Conservation (phyloP, 768 basidiomycete species). For the Mycena capillaripes region DNA sequence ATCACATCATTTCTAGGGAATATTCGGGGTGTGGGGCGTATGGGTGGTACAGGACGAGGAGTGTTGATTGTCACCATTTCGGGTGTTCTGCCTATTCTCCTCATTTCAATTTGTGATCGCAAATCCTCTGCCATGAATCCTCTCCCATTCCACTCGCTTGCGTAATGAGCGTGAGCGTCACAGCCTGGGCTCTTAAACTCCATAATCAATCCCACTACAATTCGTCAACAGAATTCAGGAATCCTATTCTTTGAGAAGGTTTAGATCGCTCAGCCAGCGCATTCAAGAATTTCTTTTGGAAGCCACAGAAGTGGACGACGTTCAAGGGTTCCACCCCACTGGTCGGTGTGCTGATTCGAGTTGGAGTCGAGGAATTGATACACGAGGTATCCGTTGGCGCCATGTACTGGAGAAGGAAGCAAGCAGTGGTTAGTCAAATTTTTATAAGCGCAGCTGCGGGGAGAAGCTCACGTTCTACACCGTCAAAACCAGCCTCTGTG, state of each 20-base stretch:
- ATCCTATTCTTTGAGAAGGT: conserved; percentile 3
- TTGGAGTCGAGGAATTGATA: no score
- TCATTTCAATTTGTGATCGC: conserved; percentile 10
- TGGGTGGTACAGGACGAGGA: conserved; percentile 16
- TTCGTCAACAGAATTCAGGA: conserved; percentile 7
- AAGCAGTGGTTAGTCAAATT: no score
- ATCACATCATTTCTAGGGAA: conserved; percentile 23
- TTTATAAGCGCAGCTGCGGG: neutral
- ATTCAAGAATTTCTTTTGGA: neutral
- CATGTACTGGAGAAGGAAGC: no score
- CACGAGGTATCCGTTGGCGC: no score
- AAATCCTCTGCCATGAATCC: conserved; percentile 15
- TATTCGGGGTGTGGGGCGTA: conserved; percentile 18
- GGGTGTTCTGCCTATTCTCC: conserved; percentile 19
- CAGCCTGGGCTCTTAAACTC: conserved; percentile 7
- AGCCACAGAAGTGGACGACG: neutral
- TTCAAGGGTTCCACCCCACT: neutral
- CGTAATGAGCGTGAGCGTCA: conserved; percentile 17
- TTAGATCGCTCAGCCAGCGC: conserved; percentile 1
- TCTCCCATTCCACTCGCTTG: conserved; percentile 18
- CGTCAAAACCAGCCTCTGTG: neutral
- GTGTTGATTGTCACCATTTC: conserved; percentile 19
- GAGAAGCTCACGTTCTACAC: no score
- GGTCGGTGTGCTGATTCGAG: no score
- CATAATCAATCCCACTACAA: conserved; percentile 5